Conservation (phyloP, 2,329 filamentous ascomycete genomes). For the Stagonosporopsis tanaceti region DNA sequence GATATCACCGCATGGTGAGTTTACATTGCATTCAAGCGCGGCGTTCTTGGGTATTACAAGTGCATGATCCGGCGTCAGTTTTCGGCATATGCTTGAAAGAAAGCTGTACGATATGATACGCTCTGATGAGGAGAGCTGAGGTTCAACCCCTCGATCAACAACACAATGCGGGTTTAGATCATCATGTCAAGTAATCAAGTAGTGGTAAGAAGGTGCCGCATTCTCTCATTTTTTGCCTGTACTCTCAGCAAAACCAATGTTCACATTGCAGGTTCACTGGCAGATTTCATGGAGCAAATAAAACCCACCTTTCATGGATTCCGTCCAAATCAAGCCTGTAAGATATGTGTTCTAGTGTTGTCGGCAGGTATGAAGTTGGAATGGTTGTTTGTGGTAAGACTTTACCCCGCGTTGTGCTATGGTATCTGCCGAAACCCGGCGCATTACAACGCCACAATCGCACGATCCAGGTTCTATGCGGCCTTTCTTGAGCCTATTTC, state of each 20-base stretch:
- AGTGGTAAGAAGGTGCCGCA: neutral
- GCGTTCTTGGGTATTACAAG: conserved; percentile 28
- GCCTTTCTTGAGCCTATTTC: neutral
- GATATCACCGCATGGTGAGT: conserved; percentile 92
- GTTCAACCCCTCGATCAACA: conserved; percentile 45
- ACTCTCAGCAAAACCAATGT: neutral
- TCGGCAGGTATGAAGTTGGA: neutral
- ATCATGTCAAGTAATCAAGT: neutral
- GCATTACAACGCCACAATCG: conserved; percentile 10
- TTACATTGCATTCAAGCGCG: conserved; percentile 27
- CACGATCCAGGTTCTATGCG: neutral
- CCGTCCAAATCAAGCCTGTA: neutral
- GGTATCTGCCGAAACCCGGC: neutral
- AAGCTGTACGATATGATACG: conserved; percentile 37
- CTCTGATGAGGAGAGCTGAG: conserved; percentile 36
- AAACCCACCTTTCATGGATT: too few species aligned
- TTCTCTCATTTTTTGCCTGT: neutral
- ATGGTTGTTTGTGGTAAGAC: neutral
- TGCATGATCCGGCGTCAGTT: conserved; percentile 36
- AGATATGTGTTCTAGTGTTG: neutral
- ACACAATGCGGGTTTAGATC: conserved; percentile 3
- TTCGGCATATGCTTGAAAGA: conserved; percentile 52
- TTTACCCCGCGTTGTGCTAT: conserved; percentile 5
- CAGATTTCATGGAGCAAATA: too few species aligned
- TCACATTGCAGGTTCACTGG: neutral